phyloP scores from a whole-genome alignment of 345 rosid genomes.

The Lumnitzera littorea region DNA sequence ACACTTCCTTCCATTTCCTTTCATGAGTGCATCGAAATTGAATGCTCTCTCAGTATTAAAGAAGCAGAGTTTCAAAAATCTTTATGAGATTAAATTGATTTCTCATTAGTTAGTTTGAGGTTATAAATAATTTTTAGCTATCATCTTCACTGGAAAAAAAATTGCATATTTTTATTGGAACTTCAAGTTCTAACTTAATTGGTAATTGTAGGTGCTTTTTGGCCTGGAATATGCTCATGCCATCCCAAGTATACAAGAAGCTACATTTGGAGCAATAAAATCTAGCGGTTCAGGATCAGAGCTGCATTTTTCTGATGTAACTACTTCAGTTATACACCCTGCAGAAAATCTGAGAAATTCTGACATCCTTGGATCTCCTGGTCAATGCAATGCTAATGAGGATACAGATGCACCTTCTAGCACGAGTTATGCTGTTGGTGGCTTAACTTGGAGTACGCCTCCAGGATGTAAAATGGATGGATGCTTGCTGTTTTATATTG shows the following conservation, averaged over 20 bases:
- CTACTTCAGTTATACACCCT: slow-evolving; percentile 46
- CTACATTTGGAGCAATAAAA: slow-evolving; percentile 24
- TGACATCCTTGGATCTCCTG: slow-evolving; percentile 17
- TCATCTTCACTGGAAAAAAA: no score
- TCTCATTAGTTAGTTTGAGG: no score
- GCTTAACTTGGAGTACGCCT: slow-evolving; percentile 69
- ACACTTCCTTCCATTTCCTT: no score
- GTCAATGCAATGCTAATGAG: slow-evolving; percentile 13
- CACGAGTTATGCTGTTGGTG: slow-evolving; percentile 48
- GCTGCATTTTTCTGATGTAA: slow-evolving; percentile 44
- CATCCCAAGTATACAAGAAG: slow-evolving; percentile 42
- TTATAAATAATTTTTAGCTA: no score
- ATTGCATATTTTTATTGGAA: no score
- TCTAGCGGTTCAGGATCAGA: slow-evolving; percentile 14
- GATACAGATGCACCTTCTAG: slow-evolving; percentile 16
- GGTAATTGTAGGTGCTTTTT: slow-evolving; percentile 56
- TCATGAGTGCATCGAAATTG: no score
- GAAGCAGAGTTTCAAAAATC: no score
- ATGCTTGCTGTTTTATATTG: slow-evolving; percentile 69
- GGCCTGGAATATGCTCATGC: slow-evolving; percentile 80
- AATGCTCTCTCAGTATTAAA: no score
- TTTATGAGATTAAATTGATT: no score
- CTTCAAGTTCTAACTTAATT: neutral
- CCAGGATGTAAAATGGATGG: slow-evolving; percentile 58
- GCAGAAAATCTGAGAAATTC: slow-evolving; percentile 14